Evolutionary conservation across 108 stramenopile genomes (phyloP).

Genomic region (Aurantiochytrium sp.): DNA sequence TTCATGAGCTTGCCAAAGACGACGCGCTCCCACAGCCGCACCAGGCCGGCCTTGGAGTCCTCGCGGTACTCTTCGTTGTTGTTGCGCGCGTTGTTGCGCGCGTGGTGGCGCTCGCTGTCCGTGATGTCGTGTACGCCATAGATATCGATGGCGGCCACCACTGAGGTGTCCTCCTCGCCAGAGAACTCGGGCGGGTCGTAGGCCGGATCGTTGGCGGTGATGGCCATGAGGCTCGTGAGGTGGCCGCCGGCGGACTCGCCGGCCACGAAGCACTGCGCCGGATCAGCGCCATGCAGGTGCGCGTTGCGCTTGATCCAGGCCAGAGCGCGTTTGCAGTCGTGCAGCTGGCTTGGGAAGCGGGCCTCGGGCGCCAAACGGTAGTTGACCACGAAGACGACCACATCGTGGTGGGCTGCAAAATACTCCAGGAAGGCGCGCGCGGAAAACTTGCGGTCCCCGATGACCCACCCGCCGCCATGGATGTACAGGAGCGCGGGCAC

Average conservation of each 20-base stretch:
- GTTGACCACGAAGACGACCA: neutral
- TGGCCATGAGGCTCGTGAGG: slow-evolving; percentile 20
- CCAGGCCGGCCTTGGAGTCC: neutral
- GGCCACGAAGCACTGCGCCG: neutral
- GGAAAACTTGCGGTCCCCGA: neutral
- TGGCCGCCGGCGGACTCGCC: slow-evolving; percentile 33
- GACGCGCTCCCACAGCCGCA: slow-evolving; percentile 4
- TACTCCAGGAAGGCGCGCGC: neutral
- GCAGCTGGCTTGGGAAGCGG: neutral
- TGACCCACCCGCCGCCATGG: neutral
- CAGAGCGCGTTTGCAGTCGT: slow-evolving; percentile 34
- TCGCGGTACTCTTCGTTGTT: neutral
- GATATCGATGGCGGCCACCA: neutral
- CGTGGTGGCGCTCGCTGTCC: slow-evolving; percentile 23
- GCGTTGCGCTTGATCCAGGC: slow-evolving; percentile 31
- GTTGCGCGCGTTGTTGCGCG: neutral
- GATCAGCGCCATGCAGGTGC: neutral
- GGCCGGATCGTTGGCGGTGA: neutral
- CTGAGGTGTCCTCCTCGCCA: slow-evolving; percentile 28
- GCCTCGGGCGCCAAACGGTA: slow-evolving; percentile 24
- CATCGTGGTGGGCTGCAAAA: neutral
- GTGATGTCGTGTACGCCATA: slow-evolving; percentile 26
- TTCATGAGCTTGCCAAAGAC: neutral
- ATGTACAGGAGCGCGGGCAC: neutral
- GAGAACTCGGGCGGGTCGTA: slow-evolving; percentile 14